A percentile compares a stretch with the other conserved stretches of the same genome.
Conservation (phyloP, 2,329 filamentous ascomycete genomes). For the Diaporthe helianthi region DNA sequence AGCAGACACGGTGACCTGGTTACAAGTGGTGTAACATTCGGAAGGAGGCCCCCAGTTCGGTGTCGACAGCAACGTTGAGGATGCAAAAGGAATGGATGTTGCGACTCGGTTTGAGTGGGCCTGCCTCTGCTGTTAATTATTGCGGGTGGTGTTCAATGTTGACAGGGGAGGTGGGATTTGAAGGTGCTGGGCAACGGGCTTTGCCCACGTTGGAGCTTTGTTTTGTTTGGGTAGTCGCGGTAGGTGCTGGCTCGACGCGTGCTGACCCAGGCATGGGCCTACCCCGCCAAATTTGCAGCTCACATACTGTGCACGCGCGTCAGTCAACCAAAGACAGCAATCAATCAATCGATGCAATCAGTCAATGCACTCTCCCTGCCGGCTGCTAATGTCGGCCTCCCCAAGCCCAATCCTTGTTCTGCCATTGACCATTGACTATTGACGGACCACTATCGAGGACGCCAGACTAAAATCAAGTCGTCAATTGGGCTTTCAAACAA, state of each 20-base stretch:
- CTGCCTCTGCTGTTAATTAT: slow-evolving; percentile 2
- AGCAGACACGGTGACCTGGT: not conserved
- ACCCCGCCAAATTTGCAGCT: slow-evolving; percentile 20
- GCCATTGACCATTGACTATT: slow-evolving; percentile 1
- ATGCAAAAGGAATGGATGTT: not conserved
- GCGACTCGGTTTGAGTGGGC: not conserved
- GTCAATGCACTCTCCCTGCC: not conserved
- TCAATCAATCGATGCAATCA: not conserved
- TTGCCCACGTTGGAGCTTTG: not conserved
- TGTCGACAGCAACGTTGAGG: slow-evolving; percentile 19
- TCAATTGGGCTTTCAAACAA: slow-evolving; percentile 1
- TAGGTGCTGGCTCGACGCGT: not conserved
- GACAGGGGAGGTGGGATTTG: slow-evolving; percentile 17
- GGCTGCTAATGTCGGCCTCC: not conserved
- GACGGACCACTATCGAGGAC: not conserved
- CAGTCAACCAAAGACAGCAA: not conserved
- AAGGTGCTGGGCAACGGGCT: slow-evolving; percentile 18
- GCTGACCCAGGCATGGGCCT: not conserved
- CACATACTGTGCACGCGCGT: not conserved
- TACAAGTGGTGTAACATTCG: slow-evolving; percentile 5
- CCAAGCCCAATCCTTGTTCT: not conserved
- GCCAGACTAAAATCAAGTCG: not conserved
- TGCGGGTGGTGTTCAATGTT: not conserved
- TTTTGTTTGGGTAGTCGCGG: slow-evolving; percentile 22
- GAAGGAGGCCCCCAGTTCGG: not conserved